phyloP scores from a whole-genome alignment of 2,329 filamentous ascomycete genomes.

The Hortaea werneckii region DNA sequence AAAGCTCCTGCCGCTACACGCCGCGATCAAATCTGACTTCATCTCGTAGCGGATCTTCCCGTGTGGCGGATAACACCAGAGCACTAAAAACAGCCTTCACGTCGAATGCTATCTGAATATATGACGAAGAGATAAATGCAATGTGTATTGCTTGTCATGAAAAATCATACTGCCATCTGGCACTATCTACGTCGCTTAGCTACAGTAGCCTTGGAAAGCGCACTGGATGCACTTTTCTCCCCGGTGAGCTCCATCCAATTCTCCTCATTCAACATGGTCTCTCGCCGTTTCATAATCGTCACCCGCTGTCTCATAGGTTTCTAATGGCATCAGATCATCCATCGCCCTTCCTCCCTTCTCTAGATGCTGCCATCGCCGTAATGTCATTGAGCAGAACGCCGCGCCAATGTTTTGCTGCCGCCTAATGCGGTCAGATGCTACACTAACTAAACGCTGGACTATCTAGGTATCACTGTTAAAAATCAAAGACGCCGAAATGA shows the following conservation, averaged over 20 bases:
- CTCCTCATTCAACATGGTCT: background rate
- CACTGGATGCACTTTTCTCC: background rate
- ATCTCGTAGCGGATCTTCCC: background rate
- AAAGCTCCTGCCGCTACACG: background rate
- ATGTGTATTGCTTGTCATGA: no score
- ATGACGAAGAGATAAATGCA: no score
- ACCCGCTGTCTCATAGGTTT: background rate
- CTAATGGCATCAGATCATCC: background rate
- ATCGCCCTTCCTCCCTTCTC: background rate
- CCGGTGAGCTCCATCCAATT: background rate
- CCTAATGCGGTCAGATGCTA: slow-evolving; percentile 29
- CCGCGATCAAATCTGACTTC: background rate
- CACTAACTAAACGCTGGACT: slow-evolving; percentile 22
- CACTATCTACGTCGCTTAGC: background rate
- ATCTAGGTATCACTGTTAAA: slow-evolving; percentile 13
- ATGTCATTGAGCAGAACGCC: background rate
- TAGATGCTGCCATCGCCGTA: background rate
- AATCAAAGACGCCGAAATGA: slow-evolving; percentile 2
- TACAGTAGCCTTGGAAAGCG: background rate
- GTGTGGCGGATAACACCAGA: background rate
- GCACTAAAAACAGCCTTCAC: no score
- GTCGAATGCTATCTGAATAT: no score
- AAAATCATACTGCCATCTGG: no score
- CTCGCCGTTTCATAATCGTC: background rate
- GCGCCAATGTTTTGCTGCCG: slow-evolving; percentile 17